Base-by-base conservation (phyloP, 108 stramenopile genomes). In the Epithemia pelagica region DNA sequence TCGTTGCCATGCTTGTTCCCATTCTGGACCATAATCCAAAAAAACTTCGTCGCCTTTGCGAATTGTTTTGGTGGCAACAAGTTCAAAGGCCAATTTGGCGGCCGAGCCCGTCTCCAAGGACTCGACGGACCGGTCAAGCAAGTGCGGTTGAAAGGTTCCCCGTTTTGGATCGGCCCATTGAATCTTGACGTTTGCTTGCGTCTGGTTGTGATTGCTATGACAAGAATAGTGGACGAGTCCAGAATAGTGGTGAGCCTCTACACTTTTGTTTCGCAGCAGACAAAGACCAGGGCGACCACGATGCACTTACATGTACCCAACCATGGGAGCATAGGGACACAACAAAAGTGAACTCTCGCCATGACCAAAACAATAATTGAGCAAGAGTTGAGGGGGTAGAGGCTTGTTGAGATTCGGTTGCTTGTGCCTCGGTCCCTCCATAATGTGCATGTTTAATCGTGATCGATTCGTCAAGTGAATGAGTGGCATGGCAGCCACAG, bases 361-460 rank as follows among this genome's bases (percentile, higher is more conserved):
- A 68, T 89, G 86, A 21, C 84, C 87, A 54, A 78, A 80, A 51
- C 86, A 82, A 58, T 86, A 86, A 59, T 86, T 86, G 21, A 78
- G 32, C 0, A 82, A 58, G 1, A 82, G 63, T 8, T 78, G 77
- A 7, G 78, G 28, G 23, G 71, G 67, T 52, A 64, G 68, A 15
- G 66, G 66, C 46, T 79, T 51, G 26, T 70, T 56, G 2, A 29
- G 37, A 21, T 54, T 30, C 30, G 29, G 23, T 2, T 30, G 32
- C 71, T 72, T 59, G 59, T 65, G 22, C 61, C 31, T 28, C 64
- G 62, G 37, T 70, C 74, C 23, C 62, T 62, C 19, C 2, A 2
- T 31, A 1, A 72, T 51, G 55, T 72, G 75, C 66, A 75, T 80
- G 8, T 75, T 62, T 46, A 80, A 51, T 15, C 70, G 57, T 22